Evolutionary conservation across 371 early-diverging fungal genomes (phyloP).

Genomic region (Amoeboaphelidium occidentale): DNA sequence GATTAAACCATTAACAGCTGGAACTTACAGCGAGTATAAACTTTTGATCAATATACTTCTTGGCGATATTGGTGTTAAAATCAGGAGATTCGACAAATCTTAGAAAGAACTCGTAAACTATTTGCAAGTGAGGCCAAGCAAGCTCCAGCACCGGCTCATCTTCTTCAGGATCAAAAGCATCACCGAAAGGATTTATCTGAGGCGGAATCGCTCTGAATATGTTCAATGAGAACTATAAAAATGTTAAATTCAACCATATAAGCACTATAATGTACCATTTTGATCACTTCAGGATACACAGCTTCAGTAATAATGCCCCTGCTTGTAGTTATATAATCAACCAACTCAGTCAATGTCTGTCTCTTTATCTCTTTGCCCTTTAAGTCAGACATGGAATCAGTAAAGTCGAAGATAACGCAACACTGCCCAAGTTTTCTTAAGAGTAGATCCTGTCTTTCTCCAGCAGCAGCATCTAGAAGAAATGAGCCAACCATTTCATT

Average conservation of each 20-base stretch:
- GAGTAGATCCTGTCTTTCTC: slow-evolving; percentile 50
- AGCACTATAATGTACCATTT: slow-evolving; percentile 39
- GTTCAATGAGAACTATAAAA: slow-evolving; percentile 62
- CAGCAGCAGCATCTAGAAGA: slow-evolving; percentile 31
- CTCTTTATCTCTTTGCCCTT: slow-evolving; percentile 85
- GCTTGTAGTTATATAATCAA: slow-evolving; percentile 67
- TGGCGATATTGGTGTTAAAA: slow-evolving; percentile 80
- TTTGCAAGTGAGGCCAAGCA: slow-evolving; percentile 90
- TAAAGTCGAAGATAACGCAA: slow-evolving; percentile 73
- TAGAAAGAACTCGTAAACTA: slow-evolving; percentile 89
- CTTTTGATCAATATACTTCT: slow-evolving; percentile 76
- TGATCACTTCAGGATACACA: slow-evolving; percentile 64
- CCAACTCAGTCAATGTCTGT: slow-evolving; percentile 57
- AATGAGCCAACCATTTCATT: neutral
- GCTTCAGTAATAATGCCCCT: slow-evolving; percentile 56
- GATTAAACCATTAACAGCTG: slow-evolving; percentile 2
- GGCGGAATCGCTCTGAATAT: slow-evolving; percentile 84
- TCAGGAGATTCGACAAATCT: slow-evolving; percentile 87
- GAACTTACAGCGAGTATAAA: slow-evolving; percentile 57
- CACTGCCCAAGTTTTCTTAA: slow-evolving; percentile 69
- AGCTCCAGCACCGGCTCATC: slow-evolving; percentile 86
- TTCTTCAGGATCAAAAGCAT: slow-evolving; percentile 92
- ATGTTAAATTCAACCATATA: neutral
- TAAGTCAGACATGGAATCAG: slow-evolving; percentile 51
- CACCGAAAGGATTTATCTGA: slow-evolving; percentile 60